phyloP scores from a whole-genome alignment of 2,329 filamentous ascomycete species.

The Aspergillus vadensis region DNA sequence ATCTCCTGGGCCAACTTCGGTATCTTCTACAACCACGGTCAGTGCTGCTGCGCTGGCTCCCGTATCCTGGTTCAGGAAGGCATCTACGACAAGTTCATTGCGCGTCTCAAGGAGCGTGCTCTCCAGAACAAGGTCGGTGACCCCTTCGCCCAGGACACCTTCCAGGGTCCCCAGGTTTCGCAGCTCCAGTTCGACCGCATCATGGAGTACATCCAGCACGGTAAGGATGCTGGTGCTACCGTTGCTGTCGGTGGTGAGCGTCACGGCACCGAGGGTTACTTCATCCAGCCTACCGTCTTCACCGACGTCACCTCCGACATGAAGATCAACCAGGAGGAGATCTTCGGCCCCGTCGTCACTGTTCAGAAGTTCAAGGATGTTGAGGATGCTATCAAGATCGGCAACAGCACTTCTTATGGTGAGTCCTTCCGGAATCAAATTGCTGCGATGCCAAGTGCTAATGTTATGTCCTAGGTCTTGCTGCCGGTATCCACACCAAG shows the following conservation, averaged over 20 bases:
- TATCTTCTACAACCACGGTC: conserved; percentile 33
- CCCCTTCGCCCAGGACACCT: conserved; percentile 74
- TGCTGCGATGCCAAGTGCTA: neutral
- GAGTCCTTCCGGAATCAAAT: neutral
- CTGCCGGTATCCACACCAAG: conserved; percentile 73
- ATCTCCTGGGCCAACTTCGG: conserved; percentile 31
- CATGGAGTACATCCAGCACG: conserved; percentile 69
- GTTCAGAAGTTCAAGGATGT: conserved; percentile 74
- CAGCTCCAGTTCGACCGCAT: conserved; percentile 83
- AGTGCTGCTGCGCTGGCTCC: conserved; percentile 30
- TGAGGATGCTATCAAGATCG: conserved; percentile 67
- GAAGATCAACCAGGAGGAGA: conserved; percentile 75
- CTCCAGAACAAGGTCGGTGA: conserved; percentile 74
- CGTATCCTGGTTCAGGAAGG: conserved; percentile 29
- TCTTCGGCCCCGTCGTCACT: conserved; percentile 77
- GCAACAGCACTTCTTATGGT: conserved; percentile 73
- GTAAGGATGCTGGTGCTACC: conserved; percentile 65
- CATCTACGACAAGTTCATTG: conserved; percentile 58
- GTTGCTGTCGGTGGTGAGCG: conserved; percentile 68
- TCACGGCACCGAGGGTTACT: conserved; percentile 77
- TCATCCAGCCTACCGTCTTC: conserved; percentile 83
- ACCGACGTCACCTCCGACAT: conserved; percentile 71
- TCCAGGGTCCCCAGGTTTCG: conserved; percentile 83
- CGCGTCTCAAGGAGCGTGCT: conserved; percentile 75
- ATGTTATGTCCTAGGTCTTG: conserved; percentile 49